Percentiles rank a stretch among this genome's conserved stretches.
Conservation (phyloP, 2,329 filamentous ascomycete genomes). For the Metarhizium anisopliae region DNA sequence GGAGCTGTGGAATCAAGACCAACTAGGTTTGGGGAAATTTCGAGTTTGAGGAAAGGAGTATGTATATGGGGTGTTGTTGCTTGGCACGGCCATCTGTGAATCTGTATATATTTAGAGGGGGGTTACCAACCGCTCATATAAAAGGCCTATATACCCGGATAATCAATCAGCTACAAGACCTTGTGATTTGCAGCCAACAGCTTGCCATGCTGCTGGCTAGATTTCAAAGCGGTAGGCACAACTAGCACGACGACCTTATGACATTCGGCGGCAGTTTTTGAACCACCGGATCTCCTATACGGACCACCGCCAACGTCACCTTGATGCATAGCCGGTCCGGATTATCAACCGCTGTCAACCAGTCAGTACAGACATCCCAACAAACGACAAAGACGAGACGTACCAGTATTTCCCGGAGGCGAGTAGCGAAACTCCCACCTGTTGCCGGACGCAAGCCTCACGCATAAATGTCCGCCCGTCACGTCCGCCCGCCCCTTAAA, state of each 20-base stretch:
- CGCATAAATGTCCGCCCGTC: slow-evolving; percentile 29
- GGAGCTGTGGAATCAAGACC: slow-evolving; percentile 8
- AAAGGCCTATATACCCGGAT: no score
- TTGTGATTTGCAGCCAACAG: no score
- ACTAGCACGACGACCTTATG: no score
- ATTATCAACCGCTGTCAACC: slow-evolving; percentile 3
- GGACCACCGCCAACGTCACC: slow-evolving; percentile 3
- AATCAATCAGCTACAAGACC: no score
- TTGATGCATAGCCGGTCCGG: slow-evolving; percentile 3
- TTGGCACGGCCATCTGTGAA: no score
- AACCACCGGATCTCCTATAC: not conserved
- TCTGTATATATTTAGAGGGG: no score
- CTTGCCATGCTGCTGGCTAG: no score
- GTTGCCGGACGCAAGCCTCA: slow-evolving; percentile 26
- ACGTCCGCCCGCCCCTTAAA: slow-evolving; percentile 22
- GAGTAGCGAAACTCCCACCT: slow-evolving; percentile 34
- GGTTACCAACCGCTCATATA: no score
- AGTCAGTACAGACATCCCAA: not conserved
- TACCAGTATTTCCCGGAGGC: slow-evolving; percentile 28
- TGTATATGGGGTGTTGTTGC: no score
- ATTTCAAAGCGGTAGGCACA: no score
- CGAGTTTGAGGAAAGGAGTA: no score
- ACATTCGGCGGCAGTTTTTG: no score
- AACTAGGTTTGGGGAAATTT: not conserved
- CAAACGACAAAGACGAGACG: not conserved